Percentiles rank a stretch among this genome's conserved stretches.
Conservation (phyloP, 176 grass and related monocot species). For the Rhynchospora tenuis region DNA sequence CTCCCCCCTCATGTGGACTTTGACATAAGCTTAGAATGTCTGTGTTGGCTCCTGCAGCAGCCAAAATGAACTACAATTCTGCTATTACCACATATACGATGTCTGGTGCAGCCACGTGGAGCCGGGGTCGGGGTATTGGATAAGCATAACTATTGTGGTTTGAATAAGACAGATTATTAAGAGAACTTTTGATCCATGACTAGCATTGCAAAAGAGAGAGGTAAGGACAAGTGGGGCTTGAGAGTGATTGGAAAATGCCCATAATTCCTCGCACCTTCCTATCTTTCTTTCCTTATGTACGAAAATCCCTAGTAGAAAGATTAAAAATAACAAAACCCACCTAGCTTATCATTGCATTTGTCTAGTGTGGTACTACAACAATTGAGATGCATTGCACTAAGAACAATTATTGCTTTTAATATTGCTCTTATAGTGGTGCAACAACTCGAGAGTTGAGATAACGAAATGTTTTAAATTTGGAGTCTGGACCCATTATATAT, state of each 20-base stretch:
- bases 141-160: slow-evolving; percentile 8
- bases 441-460: neutral
- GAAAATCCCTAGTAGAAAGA: neutral
- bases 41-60: slow-evolving; percentile 2
- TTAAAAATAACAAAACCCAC: neutral
- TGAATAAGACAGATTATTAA: slow-evolving; percentile 18
- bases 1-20: slow-evolving; percentile 5
- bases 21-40: slow-evolving; percentile 11
- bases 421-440: slow-evolving; percentile 5
- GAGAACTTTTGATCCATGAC: slow-evolving; percentile 7
- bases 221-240: slow-evolving; percentile 2
- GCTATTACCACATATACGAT: neutral
- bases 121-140: neutral
- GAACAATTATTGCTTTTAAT: neutral
- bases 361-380: neutral
- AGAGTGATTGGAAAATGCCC: slow-evolving; percentile 14
- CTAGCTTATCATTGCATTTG: slow-evolving; percentile 12
- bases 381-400: neutral
- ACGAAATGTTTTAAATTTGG: neutral
- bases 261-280: neutral
- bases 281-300: neutral
- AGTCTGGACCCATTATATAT: neutral
- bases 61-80: neutral
- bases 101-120: neutral
- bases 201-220: slow-evolving; percentile 17